phyloP scores from a whole-genome alignment of 169 alveolate genomes.

The Plasmodium blacklocki region DNA sequence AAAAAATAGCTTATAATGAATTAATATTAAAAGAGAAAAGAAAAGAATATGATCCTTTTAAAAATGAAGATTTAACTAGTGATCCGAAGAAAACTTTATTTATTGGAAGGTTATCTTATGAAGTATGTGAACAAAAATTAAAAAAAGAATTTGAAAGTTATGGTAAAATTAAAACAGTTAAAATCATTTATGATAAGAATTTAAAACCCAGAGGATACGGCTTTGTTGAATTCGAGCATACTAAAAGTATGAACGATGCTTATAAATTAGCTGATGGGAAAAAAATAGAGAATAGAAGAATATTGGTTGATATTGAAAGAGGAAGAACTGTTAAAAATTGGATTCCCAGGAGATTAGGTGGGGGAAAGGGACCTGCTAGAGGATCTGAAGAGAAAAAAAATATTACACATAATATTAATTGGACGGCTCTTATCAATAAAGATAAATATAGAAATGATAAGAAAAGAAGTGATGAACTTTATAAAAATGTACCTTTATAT shows the following conservation, averaged over 20 bases:
- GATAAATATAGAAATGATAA: constrained; percentile 46
- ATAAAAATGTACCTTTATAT: constrained; percentile 45
- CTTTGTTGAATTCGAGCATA: constrained; percentile 95
- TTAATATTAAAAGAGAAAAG: constrained; percentile 66
- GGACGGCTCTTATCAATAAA: constrained; percentile 51
- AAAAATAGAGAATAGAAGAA: constrained; percentile 94
- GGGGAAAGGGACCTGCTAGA: constrained; percentile 94
- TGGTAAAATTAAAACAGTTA: constrained; percentile 92
- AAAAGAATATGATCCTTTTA: constrained; percentile 82
- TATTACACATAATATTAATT: constrained; percentile 69
- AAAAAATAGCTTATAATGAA: constrained; percentile 72
- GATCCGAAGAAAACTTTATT: constrained; percentile 97
- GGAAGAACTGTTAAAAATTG: constrained; percentile 95
- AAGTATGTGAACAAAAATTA: constrained; percentile 93
- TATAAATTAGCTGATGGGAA: constrained; percentile 94
- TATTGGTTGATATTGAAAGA: constrained; percentile 95
- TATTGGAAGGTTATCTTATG: constrained; percentile 93
- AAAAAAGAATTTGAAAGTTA: constrained; percentile 93
- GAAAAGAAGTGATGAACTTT: constrained; percentile 19
- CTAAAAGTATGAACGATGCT: constrained; percentile 91
- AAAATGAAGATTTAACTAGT: constrained; percentile 81
- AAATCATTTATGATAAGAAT: constrained; percentile 88
- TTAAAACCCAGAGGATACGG: constrained; percentile 97
- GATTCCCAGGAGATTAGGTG: constrained; percentile 96
- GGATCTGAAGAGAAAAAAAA: constrained; percentile 80